These are phyloP conservation scores for Juncus inflexus DNA, from an alignment of 176 grass and related monocot genomes.

Conservation along the genomic window DNA sequence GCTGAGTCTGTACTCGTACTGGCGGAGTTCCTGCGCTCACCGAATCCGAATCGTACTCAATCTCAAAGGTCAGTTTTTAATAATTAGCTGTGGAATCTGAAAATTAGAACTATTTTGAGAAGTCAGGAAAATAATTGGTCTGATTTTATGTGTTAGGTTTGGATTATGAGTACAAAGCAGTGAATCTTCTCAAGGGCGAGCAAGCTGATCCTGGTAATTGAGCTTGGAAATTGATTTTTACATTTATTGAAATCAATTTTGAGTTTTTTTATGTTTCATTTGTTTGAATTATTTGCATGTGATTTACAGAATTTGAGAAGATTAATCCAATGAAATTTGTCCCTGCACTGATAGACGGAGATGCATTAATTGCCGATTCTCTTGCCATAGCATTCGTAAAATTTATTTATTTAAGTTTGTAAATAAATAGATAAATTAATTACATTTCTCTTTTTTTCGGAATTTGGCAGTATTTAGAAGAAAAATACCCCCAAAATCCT, in stretches of 20 bases:
- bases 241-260: no score
- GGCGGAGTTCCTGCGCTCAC: background rate
- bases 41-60: constrained; percentile 1
- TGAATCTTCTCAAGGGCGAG: constrained; percentile 54
- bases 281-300: no score
- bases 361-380: constrained; percentile 60
- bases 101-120: no score
- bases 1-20: background rate
- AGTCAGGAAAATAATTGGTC: no score
- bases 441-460: background rate
- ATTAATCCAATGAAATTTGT: constrained; percentile 83
- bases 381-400: constrained; percentile 66
- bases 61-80: background rate
- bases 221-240: no score
- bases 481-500: constrained; percentile 72
- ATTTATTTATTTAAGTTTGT: background rate
- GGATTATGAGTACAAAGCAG: constrained; percentile 83
- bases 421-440: no score
- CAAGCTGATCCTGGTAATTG: constrained; percentile 47
- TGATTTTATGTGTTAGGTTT: constrained; percentile 41
- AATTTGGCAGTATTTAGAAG: constrained; percentile 74
- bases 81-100: no score
- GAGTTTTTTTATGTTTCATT: no score
- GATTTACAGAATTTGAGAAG: constrained; percentile 62
- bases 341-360: constrained; percentile 68